phyloP scores from a whole-genome alignment of 768 basidiomycete species.

The Lactarius sp. region DNA sequence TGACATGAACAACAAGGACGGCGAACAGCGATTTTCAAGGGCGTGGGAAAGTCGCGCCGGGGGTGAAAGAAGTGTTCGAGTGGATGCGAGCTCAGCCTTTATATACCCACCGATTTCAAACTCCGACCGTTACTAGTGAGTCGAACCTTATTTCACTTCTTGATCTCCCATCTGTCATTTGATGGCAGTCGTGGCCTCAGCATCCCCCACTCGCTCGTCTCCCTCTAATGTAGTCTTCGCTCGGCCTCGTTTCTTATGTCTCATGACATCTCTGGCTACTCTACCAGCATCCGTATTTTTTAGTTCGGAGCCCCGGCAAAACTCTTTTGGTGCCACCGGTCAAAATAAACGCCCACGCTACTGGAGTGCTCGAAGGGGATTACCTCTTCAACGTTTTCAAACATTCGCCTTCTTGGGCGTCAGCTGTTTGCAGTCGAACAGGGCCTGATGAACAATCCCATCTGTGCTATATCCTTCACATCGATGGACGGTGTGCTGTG shows the following conservation, averaged over 20 bases:
- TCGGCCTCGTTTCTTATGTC: not conserved
- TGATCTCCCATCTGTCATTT: conserved; percentile 23
- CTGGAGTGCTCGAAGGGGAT: conserved; percentile 4
- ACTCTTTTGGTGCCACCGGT: no score
- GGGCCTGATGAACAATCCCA: not conserved
- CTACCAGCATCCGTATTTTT: not conserved
- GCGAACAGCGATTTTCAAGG: conserved; percentile 17
- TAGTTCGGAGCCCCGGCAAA: no score
- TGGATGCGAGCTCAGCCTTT: not conserved
- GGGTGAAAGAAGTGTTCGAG: conserved; percentile 5
- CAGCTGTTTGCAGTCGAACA: not conserved
- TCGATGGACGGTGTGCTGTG: not conserved
- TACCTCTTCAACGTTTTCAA: not conserved
- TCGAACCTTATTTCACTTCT: conserved; percentile 25
- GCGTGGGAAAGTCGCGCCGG: conserved; percentile 26
- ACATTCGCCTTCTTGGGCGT: not conserved
- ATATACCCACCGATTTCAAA: conserved; percentile 24
- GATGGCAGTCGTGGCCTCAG: conserved; percentile 1
- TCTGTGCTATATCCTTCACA: not conserved
- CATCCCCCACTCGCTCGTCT: not conserved
- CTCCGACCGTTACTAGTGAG: conserved; percentile 15
- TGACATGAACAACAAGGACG: conserved; percentile 35
- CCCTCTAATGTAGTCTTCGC: not conserved
- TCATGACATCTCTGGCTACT: not conserved
- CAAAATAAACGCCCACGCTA: not conserved